Percentiles rank a stretch among this genome's conserved stretches.
These are phyloP conservation scores for Hypericum perforatum DNA, from an alignment of 345 rosid species.

Conservation along the genomic window DNA sequence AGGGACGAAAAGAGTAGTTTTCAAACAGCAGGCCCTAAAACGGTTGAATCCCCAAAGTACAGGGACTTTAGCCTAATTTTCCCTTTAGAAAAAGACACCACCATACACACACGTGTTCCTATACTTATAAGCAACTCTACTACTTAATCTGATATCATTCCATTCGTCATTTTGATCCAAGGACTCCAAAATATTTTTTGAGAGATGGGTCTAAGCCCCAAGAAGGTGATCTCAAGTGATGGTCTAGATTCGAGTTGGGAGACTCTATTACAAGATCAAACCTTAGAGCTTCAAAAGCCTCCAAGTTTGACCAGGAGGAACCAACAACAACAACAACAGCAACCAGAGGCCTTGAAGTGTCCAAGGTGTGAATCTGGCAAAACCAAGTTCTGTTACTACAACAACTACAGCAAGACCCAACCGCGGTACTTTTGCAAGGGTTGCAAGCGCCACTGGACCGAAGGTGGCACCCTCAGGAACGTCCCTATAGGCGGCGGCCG, in stretches of 20 bases:
- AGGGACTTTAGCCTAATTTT: no score
- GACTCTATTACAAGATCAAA: conserved; percentile 29
- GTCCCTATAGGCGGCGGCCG: conserved; percentile 89
- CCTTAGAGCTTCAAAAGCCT: conserved; percentile 26
- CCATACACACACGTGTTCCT: no score
- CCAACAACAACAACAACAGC: conserved; percentile 22
- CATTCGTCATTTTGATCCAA: no score
- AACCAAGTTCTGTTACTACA: conserved; percentile 90
- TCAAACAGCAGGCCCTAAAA: no score
- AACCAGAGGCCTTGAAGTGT: conserved; percentile 56
- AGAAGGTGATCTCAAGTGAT: conserved; percentile 36
- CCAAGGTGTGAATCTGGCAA: conserved; percentile 83
- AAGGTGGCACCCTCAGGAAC: conserved; percentile 81
- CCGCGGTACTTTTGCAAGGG: conserved; percentile 88
- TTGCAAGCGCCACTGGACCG: conserved; percentile 91
- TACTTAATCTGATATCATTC: no score
- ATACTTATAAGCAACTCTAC: no score
- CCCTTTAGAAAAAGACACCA: no score
- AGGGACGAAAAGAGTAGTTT: no score
- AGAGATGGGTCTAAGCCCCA: conserved; percentile 43
- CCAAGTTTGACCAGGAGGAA: conserved; percentile 17
- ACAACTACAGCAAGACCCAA: conserved; percentile 83
- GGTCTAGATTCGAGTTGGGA: conserved; percentile 33
- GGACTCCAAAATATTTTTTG: no score
- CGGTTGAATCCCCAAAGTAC: no score